Conservation (phyloP, 2,329 filamentous ascomycete genomes). For the Epichloe festucae region DNA sequence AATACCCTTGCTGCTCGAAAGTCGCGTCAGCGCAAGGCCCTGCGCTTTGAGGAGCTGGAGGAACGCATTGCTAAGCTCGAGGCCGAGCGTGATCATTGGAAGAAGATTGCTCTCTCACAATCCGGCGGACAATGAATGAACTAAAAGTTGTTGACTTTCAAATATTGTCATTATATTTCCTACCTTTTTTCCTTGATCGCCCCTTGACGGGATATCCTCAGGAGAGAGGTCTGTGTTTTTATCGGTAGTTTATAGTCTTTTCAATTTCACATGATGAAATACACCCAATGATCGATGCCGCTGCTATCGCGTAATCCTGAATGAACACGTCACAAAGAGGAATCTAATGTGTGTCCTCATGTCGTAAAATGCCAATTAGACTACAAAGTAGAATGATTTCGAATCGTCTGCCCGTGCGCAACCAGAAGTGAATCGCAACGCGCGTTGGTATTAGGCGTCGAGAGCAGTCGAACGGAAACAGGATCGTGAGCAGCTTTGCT, state of each 20-base stretch:
- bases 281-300: too few relatives aligned
- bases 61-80: slow-evolving; percentile 57
- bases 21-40: slow-evolving; percentile 75
- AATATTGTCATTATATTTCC: neutral
- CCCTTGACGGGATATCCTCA: neutral
- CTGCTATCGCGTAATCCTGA: too few relatives aligned
- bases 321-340: too few relatives aligned
- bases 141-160: slow-evolving; percentile 1
- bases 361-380: too few relatives aligned
- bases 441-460: too few relatives aligned
- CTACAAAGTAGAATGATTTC: too few relatives aligned
- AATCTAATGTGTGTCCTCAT: too few relatives aligned
- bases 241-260: neutral
- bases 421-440: too few relatives aligned
- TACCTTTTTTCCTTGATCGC: neutral
- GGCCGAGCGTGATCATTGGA: slow-evolving; percentile 54
- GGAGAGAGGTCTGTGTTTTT: neutral
- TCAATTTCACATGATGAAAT: neutral
- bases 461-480: too few relatives aligned
- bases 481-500: too few relatives aligned
- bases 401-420: too few relatives aligned
- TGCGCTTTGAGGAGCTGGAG: slow-evolving; percentile 63
- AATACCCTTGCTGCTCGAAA: slow-evolving; percentile 92
- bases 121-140: neutral
- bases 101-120: slow-evolving; percentile 37